Conservation (phyloP, 805 yeast species). For the Yamadazyma nakazawae region DNA sequence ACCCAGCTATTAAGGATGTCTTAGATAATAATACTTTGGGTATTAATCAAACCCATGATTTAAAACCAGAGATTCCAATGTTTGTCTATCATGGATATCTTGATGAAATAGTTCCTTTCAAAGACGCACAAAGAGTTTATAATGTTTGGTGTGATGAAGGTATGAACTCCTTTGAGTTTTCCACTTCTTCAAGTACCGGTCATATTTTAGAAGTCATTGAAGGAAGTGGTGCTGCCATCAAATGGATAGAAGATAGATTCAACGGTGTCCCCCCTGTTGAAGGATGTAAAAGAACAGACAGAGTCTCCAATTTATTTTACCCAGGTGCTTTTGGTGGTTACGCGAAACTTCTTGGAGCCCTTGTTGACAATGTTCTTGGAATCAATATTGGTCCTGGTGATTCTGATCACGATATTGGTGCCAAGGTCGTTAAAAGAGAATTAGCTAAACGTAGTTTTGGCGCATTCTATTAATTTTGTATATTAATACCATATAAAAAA, state of each 20-base stretch:
- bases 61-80: slow-evolving; percentile 22
- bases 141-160: slow-evolving; percentile 28
- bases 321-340: slow-evolving; percentile 9
- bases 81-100: slow-evolving; percentile 21
- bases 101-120: slow-evolving; percentile 24
- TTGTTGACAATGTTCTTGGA: slow-evolving; percentile 6
- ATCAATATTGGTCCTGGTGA: slow-evolving; percentile 7
- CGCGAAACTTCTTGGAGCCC: slow-evolving; percentile 2
- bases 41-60: slow-evolving; percentile 9
- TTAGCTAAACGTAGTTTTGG: background rate
- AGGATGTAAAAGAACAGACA: slow-evolving; percentile 51
- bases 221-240: slow-evolving; percentile 21
- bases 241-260: slow-evolving; percentile 20
- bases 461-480: background rate
- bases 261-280: slow-evolving; percentile 41
- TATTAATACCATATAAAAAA: no score
- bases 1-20: slow-evolving; percentile 12
- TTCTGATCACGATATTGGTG: background rate
- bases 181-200: slow-evolving; percentile 22
- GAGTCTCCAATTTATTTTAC: slow-evolving; percentile 9
- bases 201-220: slow-evolving; percentile 22
- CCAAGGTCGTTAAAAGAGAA: background rate
- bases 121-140: slow-evolving; percentile 20
- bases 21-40: slow-evolving; percentile 24
- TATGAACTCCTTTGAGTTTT: slow-evolving; percentile 26